Percentiles rank a stretch among this genome's conserved stretches.
These are phyloP conservation scores for Penicillium sp. DNA, from an alignment of 2,329 filamentous ascomycete genomes.

Conservation along the genomic window DNA sequence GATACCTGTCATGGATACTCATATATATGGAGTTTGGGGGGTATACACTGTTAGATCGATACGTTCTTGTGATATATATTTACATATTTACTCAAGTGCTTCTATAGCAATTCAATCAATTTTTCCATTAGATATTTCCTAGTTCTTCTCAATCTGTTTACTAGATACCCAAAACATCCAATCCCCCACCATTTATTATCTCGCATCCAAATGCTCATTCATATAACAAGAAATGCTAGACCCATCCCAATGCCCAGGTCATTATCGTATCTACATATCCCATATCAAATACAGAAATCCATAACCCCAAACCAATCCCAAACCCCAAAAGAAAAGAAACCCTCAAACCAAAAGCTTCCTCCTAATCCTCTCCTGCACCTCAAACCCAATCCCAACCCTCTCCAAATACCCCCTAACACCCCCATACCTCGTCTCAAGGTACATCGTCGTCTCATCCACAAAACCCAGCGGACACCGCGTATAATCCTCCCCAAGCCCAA, in stretches of 20 bases:
- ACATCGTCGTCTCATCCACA: conserved; percentile 56
- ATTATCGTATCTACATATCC: conserved; percentile 16
- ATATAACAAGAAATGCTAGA: not conserved
- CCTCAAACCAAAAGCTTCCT: conserved; percentile 23
- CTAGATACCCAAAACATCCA: not conserved
- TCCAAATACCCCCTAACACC: conserved; percentile 65
- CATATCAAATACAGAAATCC: conserved; percentile 9
- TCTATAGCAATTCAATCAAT: not conserved
- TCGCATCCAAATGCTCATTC: not conserved
- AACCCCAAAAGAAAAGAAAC: not conserved
- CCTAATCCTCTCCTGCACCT: conserved; percentile 42
- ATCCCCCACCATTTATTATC: conserved; percentile 1
- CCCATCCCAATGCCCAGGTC: conserved; percentile 1
- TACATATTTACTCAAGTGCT: not conserved
- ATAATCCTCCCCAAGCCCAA: conserved; percentile 74
- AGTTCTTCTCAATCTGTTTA: not conserved
- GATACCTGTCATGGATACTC: conserved; percentile 1
- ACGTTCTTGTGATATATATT: not conserved
- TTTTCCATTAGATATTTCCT: not conserved
- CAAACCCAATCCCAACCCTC: conserved; percentile 56
- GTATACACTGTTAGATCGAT: not conserved
- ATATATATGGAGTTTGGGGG: not conserved
- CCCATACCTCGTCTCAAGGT: conserved; percentile 63
- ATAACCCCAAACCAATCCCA: not conserved
- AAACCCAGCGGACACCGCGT: conserved; percentile 63